Conservation (phyloP, 2,329 filamentous ascomycete genomes). For the Ilyonectria robusta region DNA sequence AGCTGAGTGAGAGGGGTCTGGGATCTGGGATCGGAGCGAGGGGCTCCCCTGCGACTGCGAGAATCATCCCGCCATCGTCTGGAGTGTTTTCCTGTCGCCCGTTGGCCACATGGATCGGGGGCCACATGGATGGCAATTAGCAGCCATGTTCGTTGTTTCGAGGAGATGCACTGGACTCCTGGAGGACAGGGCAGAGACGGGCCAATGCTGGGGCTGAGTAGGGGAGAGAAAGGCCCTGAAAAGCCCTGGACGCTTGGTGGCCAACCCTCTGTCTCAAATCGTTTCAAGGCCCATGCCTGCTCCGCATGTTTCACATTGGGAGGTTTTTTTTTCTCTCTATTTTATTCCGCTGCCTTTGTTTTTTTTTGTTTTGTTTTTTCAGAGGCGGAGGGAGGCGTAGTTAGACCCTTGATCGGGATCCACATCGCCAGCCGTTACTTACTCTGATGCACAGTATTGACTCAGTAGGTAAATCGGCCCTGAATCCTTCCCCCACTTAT, state of each 20-base stretch:
- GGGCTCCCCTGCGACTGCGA: constrained; percentile 11
- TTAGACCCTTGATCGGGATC: background rate
- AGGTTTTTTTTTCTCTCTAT: constrained; percentile 7
- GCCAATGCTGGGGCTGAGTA: background rate
- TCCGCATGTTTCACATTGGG: constrained; percentile 31
- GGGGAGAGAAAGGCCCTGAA: background rate
- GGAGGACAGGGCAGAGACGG: background rate
- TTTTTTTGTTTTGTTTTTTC: constrained; percentile 12
- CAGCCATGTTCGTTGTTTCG: constrained; percentile 17
- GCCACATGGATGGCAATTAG: constrained; percentile 15
- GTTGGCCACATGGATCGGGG: constrained; percentile 9
- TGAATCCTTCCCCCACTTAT: no score
- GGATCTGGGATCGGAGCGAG: constrained; percentile 10
- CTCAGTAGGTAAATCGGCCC: no score
- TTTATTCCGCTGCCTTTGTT: background rate
- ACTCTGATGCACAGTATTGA: no score
- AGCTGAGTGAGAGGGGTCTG: constrained; percentile 7
- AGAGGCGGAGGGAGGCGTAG: constrained; percentile 11
- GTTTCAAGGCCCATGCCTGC: constrained; percentile 33
- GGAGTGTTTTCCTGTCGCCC: constrained; percentile 14
- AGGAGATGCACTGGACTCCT: background rate
- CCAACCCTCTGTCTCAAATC: constrained; percentile 18
- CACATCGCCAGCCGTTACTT: background rate
- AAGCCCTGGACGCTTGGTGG: background rate
- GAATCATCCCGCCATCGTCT: constrained; percentile 9